phyloP scores from a whole-genome alignment of 176 grass and related monocot genomes.

The Carex myosuroides region DNA sequence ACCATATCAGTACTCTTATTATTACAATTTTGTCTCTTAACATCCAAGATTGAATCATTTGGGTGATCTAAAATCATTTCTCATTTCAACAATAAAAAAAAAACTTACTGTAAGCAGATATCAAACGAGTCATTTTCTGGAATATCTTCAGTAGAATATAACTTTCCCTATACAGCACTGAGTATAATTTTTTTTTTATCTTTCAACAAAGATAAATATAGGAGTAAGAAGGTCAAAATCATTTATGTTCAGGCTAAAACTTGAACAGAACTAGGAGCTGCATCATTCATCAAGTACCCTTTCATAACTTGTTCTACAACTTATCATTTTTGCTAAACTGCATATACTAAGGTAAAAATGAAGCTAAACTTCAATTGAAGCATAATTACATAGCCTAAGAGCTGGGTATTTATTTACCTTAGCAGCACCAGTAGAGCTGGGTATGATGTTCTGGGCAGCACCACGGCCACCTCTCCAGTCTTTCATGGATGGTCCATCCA shows the following conservation, averaged over 20 bases:
- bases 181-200: neutral
- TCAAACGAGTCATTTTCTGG: neutral
- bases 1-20: neutral
- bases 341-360: neutral
- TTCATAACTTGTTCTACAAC: neutral
- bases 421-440: slow-evolving; percentile 98
- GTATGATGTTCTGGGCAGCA: slow-evolving; percentile 96
- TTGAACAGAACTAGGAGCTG: neutral
- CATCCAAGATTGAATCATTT: neutral
- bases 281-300: neutral
- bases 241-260: neutral
- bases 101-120: neutral
- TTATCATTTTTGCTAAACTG: neutral
- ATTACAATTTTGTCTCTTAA: neutral
- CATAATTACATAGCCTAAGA: neutral
- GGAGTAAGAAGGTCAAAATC: neutral
- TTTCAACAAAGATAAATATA: neutral
- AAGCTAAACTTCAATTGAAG: neutral
- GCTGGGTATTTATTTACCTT: slow-evolving; percentile 43
- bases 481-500: slow-evolving; percentile 91
- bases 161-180: neutral
- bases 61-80: neutral
- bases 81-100: neutral
- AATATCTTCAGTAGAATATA: neutral
- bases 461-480: slow-evolving; percentile 98